phyloP scores from a whole-genome alignment of 2,329 filamentous ascomycete species.

The Venturia aucupariae region DNA sequence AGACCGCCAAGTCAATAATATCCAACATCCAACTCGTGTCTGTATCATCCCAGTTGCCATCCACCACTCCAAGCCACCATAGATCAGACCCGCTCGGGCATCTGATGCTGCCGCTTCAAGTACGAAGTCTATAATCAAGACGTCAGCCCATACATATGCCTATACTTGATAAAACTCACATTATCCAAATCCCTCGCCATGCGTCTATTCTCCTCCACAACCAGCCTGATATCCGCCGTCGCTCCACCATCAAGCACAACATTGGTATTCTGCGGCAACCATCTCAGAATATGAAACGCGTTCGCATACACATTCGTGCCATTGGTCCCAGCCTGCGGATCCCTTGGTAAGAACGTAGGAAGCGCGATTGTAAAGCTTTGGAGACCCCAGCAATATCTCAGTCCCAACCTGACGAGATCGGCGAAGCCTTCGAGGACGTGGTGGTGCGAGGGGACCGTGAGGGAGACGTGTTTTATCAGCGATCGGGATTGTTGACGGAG shows the following conservation, averaged over 20 bases:
- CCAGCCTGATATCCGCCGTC: conserved; percentile 30
- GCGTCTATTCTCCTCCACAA: conserved; percentile 34
- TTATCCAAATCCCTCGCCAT: conserved; percentile 34
- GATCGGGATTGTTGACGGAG: conserved; percentile 35
- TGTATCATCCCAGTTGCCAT: no score
- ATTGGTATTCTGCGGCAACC: conserved; percentile 34
- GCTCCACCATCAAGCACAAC: conserved; percentile 33
- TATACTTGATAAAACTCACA: conserved; percentile 19
- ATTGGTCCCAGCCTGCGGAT: conserved; percentile 16
- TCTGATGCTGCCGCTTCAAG: conserved; percentile 29
- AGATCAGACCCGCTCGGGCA: conserved; percentile 21
- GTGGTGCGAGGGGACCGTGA: conserved; percentile 37
- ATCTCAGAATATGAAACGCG: conserved; percentile 38
- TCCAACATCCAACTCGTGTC: no score
- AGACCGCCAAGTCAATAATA: no score
- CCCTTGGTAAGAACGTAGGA: conserved; percentile 25
- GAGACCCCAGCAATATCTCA: conserved; percentile 38
- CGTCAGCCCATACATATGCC: background rate
- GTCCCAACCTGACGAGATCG: conserved; percentile 35
- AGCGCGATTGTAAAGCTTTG: conserved; percentile 33
- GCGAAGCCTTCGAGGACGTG: conserved; percentile 39
- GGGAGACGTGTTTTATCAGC: conserved; percentile 34
- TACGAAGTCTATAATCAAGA: conserved; percentile 21
- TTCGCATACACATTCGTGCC: conserved; percentile 36
- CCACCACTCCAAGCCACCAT: background rate